A percentile compares a stretch with the other conserved stretches of the same genome.
Conservation (phyloP, 2,329 filamentous ascomycete species). For the Dothistroma septosporum region DNA sequence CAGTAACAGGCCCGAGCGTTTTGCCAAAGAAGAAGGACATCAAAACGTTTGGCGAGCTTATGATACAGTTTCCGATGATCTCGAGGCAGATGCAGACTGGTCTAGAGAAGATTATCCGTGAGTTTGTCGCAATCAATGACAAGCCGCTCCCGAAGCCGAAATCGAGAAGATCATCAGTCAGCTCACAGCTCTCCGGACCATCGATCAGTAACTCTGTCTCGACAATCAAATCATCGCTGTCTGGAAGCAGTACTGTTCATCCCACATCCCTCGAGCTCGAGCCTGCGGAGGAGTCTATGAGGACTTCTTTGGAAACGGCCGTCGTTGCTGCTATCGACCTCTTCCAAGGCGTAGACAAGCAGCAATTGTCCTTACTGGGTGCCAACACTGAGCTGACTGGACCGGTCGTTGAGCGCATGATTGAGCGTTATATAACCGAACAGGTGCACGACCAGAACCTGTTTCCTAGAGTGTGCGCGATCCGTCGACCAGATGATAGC, state of each 20-base stretch:
- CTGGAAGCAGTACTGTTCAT: constrained; percentile 39
- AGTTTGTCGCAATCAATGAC: constrained; percentile 81
- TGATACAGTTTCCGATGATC: constrained; percentile 92
- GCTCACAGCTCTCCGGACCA: constrained; percentile 33
- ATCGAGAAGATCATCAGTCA: constrained; percentile 34
- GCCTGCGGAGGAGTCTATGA: constrained; percentile 88
- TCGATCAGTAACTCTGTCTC: constrained; percentile 35
- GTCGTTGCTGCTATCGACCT: constrained; percentile 91
- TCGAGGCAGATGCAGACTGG: constrained; percentile 93
- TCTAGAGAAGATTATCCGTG: constrained; percentile 80
- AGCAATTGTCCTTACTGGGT: constrained; percentile 85
- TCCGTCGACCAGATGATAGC: constrained; percentile 75
- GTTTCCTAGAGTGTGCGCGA: constrained; percentile 74
- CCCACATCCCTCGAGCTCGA: constrained; percentile 64
- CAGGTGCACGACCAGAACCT: constrained; percentile 81
- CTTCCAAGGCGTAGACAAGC: constrained; percentile 92
- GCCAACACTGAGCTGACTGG: constrained; percentile 92
- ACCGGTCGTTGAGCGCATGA: constrained; percentile 83
- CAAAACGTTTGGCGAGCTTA: constrained; percentile 80
- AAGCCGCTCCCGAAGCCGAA: constrained; percentile 63
- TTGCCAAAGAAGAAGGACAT: constrained; percentile 79
- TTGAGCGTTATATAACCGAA: constrained; percentile 90
- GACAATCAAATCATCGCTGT: constrained; percentile 34
- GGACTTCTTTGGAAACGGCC: constrained; percentile 81
- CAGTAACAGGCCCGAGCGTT: constrained; percentile 14